Evolutionary conservation across 768 basidiomycete genomes (phyloP), one percentile per base, ranked within the genome.

Genomic region (Mycena galopus): DNA sequence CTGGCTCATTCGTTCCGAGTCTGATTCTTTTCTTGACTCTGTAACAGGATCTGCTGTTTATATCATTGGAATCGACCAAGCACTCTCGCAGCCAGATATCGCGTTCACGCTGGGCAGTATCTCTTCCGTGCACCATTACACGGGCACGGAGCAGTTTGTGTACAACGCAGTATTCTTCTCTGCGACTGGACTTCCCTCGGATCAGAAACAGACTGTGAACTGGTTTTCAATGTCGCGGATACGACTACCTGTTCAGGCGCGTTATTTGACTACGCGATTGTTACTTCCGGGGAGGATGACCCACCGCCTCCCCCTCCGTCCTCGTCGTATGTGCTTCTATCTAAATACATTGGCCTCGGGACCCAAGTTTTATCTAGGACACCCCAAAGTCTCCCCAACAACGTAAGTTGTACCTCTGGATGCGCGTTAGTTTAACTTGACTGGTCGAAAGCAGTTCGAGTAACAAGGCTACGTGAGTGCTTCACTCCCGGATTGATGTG

Each of bases 241-340:
- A 58, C 72, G 33, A 39, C 55, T 51, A 51, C 35, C 4, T 19
- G 42, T 70, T 16, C 72, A 73, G 56, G 61, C 25, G 72, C 72
- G 25, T 59, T 73, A 14, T 67, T 73, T 37, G 72, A 73, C 47
- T 73, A 73, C 62, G 72, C 72, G 17, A 57, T 73, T 47, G 72
- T 73, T 17, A 72, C 71, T 1, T 19, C 29, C 1, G 72, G 61
- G n/a, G 56, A 68, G 47, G 55, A 56, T 4, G 59, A 63, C 7
- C 29, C 4, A 9, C 35, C 10, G 55, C 32, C 55, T 6, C 21
- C 39, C 30, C 5, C 32, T 9, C 12, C 7, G n/a, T 30, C 9
- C n/a, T 16, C 65, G 2, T 10, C 17, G 56, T 57, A 51, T 55
- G 50, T 55, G 32, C 30, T 50, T 47, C 4, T 63, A 7, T 33